These are phyloP conservation scores for Neophaeococcomyces aloes DNA, from an alignment of 2,329 filamentous ascomycete species.

Conservation along the genomic window DNA sequence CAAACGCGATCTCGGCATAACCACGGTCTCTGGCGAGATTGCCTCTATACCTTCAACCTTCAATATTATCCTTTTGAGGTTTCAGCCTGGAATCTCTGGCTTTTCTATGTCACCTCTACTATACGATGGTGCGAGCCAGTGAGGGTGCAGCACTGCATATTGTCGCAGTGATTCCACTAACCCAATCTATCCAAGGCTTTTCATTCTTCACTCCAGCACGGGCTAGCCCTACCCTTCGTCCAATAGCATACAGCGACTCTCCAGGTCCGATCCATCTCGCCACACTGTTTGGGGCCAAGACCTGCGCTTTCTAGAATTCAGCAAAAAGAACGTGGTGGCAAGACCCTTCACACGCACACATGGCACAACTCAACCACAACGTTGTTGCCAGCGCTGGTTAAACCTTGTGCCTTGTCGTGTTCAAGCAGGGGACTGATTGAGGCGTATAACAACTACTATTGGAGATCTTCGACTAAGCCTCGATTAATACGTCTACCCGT, in stretches of 20 bases:
- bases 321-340: constrained; percentile 29
- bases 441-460: no score
- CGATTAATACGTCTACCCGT: no score
- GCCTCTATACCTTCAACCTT: no score
- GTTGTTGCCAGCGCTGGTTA: constrained; percentile 39
- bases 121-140: constrained; percentile 22
- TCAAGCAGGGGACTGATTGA: no score
- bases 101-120: not conserved
- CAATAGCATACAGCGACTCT: not conserved
- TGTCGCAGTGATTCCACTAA: constrained; percentile 26
- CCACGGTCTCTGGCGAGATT: no score
- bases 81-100: not conserved
- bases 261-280: constrained; percentile 24
- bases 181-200: constrained; percentile 33
- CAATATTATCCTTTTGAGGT: not conserved
- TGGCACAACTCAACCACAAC: no score
- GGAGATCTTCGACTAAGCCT: no score
- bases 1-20: no score
- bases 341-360: constrained; percentile 27
- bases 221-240: constrained; percentile 7
- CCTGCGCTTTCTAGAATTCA: constrained; percentile 39
- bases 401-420: constrained; percentile 41
- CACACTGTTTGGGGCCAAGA: no score
- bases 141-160: constrained; percentile 26
- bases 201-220: constrained; percentile 24